Percentiles rank a stretch among this genome's conserved stretches.
These are phyloP conservation scores for Xylariaceae sp. DNA, from an alignment of 2,329 filamentous ascomycete genomes.

Conservation along the genomic window DNA sequence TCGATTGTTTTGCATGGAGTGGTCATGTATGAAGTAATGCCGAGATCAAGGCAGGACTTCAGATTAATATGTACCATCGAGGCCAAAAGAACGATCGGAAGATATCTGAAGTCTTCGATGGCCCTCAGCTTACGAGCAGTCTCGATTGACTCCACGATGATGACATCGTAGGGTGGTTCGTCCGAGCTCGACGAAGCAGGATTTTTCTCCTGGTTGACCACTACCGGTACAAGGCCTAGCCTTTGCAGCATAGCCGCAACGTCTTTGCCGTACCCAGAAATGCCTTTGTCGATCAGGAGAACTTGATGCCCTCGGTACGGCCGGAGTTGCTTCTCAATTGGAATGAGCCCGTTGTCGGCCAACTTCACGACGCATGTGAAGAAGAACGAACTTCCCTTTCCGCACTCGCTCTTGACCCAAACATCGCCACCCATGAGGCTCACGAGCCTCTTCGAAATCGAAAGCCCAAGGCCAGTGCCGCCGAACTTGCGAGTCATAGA, in stretches of 20 bases:
- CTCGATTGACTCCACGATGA: slow-evolving; percentile 90
- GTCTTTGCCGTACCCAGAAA: slow-evolving; percentile 70
- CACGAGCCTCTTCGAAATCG: slow-evolving; percentile 91
- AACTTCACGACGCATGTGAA: slow-evolving; percentile 91
- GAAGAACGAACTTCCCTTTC: slow-evolving; percentile 89
- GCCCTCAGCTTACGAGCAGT: slow-evolving; percentile 81
- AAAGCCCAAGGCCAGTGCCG: slow-evolving; percentile 87
- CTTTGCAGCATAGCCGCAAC: slow-evolving; percentile 74
- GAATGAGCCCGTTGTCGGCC: slow-evolving; percentile 71
- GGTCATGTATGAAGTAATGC: slow-evolving; percentile 99
- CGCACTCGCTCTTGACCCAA: slow-evolving; percentile 91
- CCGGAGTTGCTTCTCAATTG: slow-evolving; percentile 77
- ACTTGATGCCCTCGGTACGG: slow-evolving; percentile 93
- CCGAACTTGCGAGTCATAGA: slow-evolving; percentile 96
- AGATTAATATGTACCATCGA: slow-evolving; percentile 86
- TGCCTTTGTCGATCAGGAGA: slow-evolving; percentile 88
- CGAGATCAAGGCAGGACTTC: slow-evolving; percentile 88
- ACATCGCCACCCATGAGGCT: slow-evolving; percentile 95
- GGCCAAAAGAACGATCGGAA: slow-evolving; percentile 88
- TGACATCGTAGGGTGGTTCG: slow-evolving; percentile 80
- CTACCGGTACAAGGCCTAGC: slow-evolving; percentile 75
- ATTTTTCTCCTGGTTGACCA: slow-evolving; percentile 76
- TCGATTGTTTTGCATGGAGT: slow-evolving; percentile 93
- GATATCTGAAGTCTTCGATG: slow-evolving; percentile 95
- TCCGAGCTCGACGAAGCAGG: slow-evolving; percentile 49